Percentiles rank a stretch among this genome's conserved stretches.
phyloP scores from a whole-genome alignment of 2,329 filamentous ascomycete genomes.

The Neofusicoccum cordaticola region DNA sequence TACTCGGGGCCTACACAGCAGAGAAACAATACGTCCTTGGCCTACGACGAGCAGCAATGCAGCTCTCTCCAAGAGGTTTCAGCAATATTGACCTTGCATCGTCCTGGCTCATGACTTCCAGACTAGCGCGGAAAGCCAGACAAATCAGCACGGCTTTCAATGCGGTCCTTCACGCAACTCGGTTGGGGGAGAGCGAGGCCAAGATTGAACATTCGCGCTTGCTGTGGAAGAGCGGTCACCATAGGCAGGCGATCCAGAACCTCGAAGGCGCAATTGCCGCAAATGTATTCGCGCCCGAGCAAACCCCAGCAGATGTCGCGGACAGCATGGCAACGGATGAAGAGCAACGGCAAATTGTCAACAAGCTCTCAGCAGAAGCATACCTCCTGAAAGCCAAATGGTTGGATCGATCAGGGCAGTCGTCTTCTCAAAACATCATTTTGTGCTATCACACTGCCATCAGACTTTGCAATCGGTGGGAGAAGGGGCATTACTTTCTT shows the following conservation, averaged over 20 bases:
- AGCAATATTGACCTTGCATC: slow-evolving; percentile 72
- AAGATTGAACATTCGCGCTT: slow-evolving; percentile 93
- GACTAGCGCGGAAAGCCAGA: slow-evolving; percentile 80
- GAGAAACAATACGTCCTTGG: slow-evolving; percentile 94
- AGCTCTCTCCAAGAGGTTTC: slow-evolving; percentile 68
- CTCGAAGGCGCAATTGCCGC: slow-evolving; percentile 81
- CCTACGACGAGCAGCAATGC: slow-evolving; percentile 82
- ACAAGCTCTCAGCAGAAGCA: slow-evolving; percentile 69
- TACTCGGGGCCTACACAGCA: slow-evolving; percentile 81
- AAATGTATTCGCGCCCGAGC: slow-evolving; percentile 62
- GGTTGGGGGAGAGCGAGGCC: slow-evolving; percentile 79
- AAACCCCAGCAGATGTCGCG: neutral
- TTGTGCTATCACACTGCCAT: slow-evolving; percentile 80
- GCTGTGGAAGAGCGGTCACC: slow-evolving; percentile 89
- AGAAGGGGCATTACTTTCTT: slow-evolving; percentile 96
- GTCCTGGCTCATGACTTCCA: slow-evolving; percentile 80
- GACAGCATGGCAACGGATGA: slow-evolving; percentile 10
- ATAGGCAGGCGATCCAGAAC: slow-evolving; percentile 90
- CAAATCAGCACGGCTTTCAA: slow-evolving; percentile 87
- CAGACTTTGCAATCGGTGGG: slow-evolving; percentile 70
- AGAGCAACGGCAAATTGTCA: slow-evolving; percentile 45
- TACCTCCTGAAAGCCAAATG: slow-evolving; percentile 91
- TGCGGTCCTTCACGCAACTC: slow-evolving; percentile 83
- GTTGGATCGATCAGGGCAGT: slow-evolving; percentile 93
- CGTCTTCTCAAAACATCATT: slow-evolving; percentile 74